phyloP scores from a whole-genome alignment of 1,284 basidiomycete species.

The Baeospora myosura region DNA sequence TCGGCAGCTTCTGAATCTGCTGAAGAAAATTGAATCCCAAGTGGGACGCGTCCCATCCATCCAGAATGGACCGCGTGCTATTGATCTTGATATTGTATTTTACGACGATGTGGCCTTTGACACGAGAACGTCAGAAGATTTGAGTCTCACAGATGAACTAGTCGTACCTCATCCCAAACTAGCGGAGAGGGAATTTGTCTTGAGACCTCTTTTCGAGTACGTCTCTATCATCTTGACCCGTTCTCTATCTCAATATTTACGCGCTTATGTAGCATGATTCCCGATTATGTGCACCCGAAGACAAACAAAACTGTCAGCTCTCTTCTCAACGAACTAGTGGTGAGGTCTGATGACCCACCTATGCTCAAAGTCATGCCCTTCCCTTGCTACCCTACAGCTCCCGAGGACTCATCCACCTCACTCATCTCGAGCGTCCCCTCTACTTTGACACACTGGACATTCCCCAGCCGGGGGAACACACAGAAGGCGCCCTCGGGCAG shows the following conservation, averaged over 20 bases:
- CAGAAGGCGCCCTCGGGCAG: too few relatives aligned
- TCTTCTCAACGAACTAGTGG: constrained; percentile 37
- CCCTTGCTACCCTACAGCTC: constrained; percentile 44
- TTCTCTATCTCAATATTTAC: background rate
- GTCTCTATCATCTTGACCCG: constrained; percentile 24
- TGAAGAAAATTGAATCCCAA: constrained; percentile 71
- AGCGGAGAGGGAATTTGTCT: constrained; percentile 84
- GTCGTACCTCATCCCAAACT: constrained; percentile 82
- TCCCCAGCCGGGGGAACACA: constrained; percentile 24
- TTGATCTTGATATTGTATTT: constrained; percentile 88
- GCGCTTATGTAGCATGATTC: constrained; percentile 51
- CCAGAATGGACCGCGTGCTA: constrained; percentile 81
- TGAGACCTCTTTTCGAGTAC: constrained; percentile 83
- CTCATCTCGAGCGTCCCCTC: constrained; percentile 13
- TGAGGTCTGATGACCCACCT: constrained; percentile 28
- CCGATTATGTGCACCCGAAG: constrained; percentile 59
- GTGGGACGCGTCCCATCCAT: constrained; percentile 82
- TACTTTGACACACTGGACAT: constrained; percentile 51
- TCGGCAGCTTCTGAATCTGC: constrained; percentile 48
- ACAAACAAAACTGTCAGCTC: constrained; percentile 37
- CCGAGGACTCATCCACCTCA: constrained; percentile 14
- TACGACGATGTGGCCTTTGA: constrained; percentile 66
- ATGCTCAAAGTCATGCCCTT: constrained; percentile 68
- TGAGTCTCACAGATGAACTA: constrained; percentile 57
- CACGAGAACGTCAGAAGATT: constrained; percentile 39